These are phyloP conservation scores for Coniferiporia weirii DNA, from an alignment of 1,284 basidiomycete species.

Conservation along the genomic window DNA sequence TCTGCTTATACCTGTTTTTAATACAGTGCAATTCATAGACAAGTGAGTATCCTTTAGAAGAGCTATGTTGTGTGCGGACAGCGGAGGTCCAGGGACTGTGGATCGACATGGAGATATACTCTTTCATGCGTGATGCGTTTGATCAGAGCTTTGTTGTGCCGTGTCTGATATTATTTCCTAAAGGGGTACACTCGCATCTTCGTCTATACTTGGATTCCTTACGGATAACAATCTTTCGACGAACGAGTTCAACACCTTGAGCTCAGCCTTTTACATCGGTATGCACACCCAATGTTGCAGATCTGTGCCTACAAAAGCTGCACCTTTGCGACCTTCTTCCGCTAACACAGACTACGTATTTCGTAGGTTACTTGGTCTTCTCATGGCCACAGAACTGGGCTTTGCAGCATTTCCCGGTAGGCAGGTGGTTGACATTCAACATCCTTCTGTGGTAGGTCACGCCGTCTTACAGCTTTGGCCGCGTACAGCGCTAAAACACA, in stretches of 20 bases:
- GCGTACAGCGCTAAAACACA: background rate
- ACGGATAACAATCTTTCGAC: slow-evolving; percentile 25
- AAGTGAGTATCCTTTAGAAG: slow-evolving; percentile 19
- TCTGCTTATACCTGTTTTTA: background rate
- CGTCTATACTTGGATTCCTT: slow-evolving; percentile 26
- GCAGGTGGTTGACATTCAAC: slow-evolving; percentile 21
- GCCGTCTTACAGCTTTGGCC: background rate
- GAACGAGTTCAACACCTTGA: slow-evolving; percentile 27
- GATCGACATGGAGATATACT: background rate
- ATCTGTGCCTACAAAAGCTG: too few species aligned
- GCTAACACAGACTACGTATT: background rate
- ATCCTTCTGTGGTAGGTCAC: slow-evolving; percentile 15
- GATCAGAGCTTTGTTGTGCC: background rate
- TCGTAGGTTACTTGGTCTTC: slow-evolving; percentile 26
- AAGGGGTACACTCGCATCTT: slow-evolving; percentile 24
- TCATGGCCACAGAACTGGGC: slow-evolving; percentile 28
- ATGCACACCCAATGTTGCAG: background rate
- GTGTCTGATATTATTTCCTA: background rate
- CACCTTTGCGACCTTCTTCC: background rate
- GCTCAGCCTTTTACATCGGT: slow-evolving; percentile 32
- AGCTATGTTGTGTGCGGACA: background rate
- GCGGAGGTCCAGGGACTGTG: background rate
- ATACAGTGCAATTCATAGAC: slow-evolving; percentile 26
- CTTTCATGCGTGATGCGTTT: background rate
- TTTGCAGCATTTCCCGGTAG: slow-evolving; percentile 28